Conservation (phyloP, 2,329 filamentous ascomycete species). For the Stylonectria norvegica region DNA sequence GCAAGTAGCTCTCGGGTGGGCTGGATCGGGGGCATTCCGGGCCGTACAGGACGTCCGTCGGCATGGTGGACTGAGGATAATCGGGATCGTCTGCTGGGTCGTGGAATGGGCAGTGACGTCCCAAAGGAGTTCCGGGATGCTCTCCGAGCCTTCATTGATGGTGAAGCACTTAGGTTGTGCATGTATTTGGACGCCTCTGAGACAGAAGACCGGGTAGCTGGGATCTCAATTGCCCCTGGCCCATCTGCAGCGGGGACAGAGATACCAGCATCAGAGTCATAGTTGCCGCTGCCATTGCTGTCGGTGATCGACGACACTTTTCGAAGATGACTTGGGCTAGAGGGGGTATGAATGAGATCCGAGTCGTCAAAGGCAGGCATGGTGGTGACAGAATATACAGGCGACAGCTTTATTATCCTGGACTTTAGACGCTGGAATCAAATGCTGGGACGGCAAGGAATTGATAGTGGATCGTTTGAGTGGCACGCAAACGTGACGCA, state of each 20-base stretch:
- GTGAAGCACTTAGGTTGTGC: slow-evolving; percentile 67
- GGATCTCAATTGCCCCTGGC: slow-evolving; percentile 62
- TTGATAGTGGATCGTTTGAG: neutral
- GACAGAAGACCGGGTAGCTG: slow-evolving; percentile 64
- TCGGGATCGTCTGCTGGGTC: slow-evolving; percentile 65
- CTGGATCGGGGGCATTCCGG: slow-evolving; percentile 57
- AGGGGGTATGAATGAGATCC: slow-evolving; percentile 40
- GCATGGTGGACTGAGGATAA: slow-evolving; percentile 58
- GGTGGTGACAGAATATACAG: slow-evolving; percentile 28
- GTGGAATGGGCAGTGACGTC: slow-evolving; percentile 67
- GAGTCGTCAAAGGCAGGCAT: slow-evolving; percentile 61
- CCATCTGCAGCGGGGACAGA: slow-evolving; percentile 43
- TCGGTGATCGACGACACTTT: slow-evolving; percentile 14
- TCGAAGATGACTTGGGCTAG: slow-evolving; percentile 17
- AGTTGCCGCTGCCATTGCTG: slow-evolving; percentile 15
- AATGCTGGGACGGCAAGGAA: neutral
- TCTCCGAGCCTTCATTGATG: slow-evolving; percentile 64
- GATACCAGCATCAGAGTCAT: slow-evolving; percentile 23
- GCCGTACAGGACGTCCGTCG: slow-evolving; percentile 44
- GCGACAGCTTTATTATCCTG: neutral
- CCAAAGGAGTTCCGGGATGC: slow-evolving; percentile 75
- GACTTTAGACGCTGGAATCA: neutral
- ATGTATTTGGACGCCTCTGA: slow-evolving; percentile 67
- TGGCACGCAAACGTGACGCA: neutral
- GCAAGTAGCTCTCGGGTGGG: slow-evolving; percentile 65